Evolutionary conservation across 2,329 filamentous ascomycete species (phyloP), one percentile per base, ranked within the genome.

Genomic region (Rugonectria rugulosa): DNA sequence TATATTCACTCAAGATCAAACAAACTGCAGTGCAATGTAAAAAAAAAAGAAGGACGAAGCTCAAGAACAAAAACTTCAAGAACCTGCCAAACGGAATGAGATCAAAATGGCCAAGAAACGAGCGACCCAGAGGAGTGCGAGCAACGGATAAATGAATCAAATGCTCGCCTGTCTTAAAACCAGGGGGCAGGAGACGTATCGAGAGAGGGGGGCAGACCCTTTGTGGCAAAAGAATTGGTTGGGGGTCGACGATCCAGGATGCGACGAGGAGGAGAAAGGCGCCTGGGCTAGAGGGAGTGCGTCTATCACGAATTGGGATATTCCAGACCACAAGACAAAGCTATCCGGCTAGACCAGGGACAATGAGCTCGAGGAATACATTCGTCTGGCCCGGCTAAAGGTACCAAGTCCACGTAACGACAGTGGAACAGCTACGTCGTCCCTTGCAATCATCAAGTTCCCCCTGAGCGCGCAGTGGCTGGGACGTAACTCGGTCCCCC

Each of bases 131-230:
- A 40, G 5, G 19, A 23, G 52, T 57, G 64, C 64, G 64, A 67
- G 56, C 52, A 62, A 60, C 58, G 58, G 61, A 49, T 67, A 67
- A 59, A 65, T 65, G 62, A 66, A 66, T 59, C 54, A 60, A 64
- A 61, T 37, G 31, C 47, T 42, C 45, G 31, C 41, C 40, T 29
- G 15, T 29, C 37, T 31, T 9, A 54, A 57, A 63, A 66, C 65
- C 59, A 61, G 63, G 53, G 56, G 52, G 64, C 54, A 64, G 53
- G 58, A 66, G 60, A 54, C 54, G 64, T 52, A 57, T 58, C 54
- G 59, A 61, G 61, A 50, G 57, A n/a, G n/a, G n/a, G n/a, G n/a
- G n/a, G n/a, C n/a, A n/a, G n/a, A 53, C 36, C 41, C 55, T 53
- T 51, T 59, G 59, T 67, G 65, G 65, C 65, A 49, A 67, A 66